Evolutionary conservation across 2,329 filamentous ascomycete species (phyloP).

Genomic region (Sclerotinia spermophila): DNA sequence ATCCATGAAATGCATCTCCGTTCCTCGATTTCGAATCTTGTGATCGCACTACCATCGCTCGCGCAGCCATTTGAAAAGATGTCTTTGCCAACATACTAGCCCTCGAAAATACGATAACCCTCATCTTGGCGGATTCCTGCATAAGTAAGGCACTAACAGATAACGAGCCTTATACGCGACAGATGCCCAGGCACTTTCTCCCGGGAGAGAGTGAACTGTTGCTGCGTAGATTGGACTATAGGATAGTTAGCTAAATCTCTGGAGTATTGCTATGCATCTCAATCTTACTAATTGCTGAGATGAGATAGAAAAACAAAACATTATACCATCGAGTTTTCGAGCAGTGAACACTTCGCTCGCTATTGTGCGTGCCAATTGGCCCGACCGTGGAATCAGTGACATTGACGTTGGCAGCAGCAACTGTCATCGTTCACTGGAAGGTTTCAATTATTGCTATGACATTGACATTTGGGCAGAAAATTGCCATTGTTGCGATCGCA

Average conservation of each 20-base stretch:
- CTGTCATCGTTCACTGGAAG: neutral
- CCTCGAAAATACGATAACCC: neutral
- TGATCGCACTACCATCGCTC: neutral
- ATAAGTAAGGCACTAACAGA: neutral
- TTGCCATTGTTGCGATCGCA: neutral
- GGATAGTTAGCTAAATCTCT: neutral
- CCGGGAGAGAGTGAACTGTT: neutral
- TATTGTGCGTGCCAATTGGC: neutral
- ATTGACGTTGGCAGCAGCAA: neutral
- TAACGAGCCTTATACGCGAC: neutral
- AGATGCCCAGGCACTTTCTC: neutral
- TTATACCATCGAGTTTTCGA: neutral
- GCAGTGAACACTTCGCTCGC: conserved; percentile 1
- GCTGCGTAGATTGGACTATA: neutral
- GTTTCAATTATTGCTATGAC: neutral
- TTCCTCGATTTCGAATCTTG: neutral
- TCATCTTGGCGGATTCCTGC: neutral
- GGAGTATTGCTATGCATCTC: neutral
- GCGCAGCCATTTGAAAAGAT: neutral
- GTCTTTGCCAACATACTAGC: neutral
- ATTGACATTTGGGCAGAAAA: neutral
- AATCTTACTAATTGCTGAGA: neutral
- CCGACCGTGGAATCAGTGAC: neutral
- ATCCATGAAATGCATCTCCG: neutral
- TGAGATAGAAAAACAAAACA: neutral